Evolutionary conservation across 2,329 filamentous ascomycete genomes (phyloP).

Genomic region (Clonostachys rosea): DNA sequence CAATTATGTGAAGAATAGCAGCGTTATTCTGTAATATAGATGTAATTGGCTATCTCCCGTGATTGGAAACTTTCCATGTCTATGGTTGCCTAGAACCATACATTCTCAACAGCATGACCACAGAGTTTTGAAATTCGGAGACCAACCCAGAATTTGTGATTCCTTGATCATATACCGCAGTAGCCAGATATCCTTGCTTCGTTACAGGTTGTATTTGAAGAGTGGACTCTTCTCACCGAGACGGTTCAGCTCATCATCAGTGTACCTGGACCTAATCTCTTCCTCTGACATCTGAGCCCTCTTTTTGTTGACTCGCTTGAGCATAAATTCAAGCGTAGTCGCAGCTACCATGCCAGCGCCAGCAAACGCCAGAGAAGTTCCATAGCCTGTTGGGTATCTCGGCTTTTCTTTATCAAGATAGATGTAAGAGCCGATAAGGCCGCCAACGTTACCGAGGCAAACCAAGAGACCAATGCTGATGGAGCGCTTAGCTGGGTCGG

Average conservation of each 20-base stretch:
- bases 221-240: conserved; percentile 23
- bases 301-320: conserved; percentile 11
- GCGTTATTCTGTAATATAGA: no score
- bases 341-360: conserved; percentile 6
- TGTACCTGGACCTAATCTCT: conserved; percentile 16
- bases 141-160: no score
- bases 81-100: no score
- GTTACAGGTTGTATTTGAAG: conserved; percentile 18
- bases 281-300: conserved; percentile 13
- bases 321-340: conserved; percentile 3
- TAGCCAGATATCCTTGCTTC: no score
- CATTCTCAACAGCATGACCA: no score
- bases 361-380: conserved; percentile 20
- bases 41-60: no score
- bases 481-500: conserved; percentile 28
- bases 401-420: conserved; percentile 26
- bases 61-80: no score
- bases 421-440: conserved; percentile 30
- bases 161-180: no score
- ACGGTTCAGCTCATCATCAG: conserved; percentile 16
- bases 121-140: no score
- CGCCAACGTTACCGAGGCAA: conserved; percentile 29
- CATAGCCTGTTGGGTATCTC: conserved; percentile 27
- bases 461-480: conserved; percentile 34
- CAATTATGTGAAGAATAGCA: no score